These are phyloP conservation scores for Massospora cicadina DNA, from an alignment of 371 early-diverging fungal genomes.

Conservation along the genomic window DNA sequence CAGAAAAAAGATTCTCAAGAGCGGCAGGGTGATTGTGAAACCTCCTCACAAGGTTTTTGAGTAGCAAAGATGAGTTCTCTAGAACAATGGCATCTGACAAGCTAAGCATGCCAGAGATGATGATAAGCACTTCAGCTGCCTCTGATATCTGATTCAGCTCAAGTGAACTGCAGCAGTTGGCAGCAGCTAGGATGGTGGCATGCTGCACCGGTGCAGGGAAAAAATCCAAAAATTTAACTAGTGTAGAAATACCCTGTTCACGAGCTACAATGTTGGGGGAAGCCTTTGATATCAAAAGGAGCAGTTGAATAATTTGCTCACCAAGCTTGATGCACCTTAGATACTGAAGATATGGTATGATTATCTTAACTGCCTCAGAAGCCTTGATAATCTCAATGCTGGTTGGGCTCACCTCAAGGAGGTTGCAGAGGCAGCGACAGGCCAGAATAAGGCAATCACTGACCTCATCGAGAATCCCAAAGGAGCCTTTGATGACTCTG, in stretches of 20 bases:
- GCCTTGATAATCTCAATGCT: conserved; percentile 40
- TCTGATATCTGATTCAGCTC: conserved; percentile 4
- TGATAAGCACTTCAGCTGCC: not conserved
- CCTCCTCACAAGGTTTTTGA: not conserved
- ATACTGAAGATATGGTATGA: conserved; percentile 56
- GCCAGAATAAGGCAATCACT: conserved; percentile 59
- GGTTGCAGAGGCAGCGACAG: conserved; percentile 69
- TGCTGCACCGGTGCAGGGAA: conserved; percentile 74
- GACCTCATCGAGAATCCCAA: not conserved
- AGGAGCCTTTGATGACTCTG: not conserved
- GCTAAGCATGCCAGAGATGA: not conserved
- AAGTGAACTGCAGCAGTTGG: conserved; percentile 54
- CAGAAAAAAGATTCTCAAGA: not conserved
- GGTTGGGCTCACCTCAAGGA: conserved; percentile 73
- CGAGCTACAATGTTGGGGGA: conserved; percentile 51
- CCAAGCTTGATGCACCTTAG: conserved; percentile 85
- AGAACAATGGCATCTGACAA: not conserved
- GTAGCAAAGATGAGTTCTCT: not conserved
- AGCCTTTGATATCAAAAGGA: conserved; percentile 56
- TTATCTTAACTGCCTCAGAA: conserved; percentile 45
- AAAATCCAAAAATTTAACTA: conserved; percentile 77
- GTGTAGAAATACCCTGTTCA: conserved; percentile 58
- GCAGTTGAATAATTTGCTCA: conserved; percentile 61
- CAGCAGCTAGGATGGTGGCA: conserved; percentile 57
- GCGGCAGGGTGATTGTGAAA: not conserved